Conservation (phyloP, 768 basidiomycete genomes). For the Rhodotorula sphaerocarpa region DNA sequence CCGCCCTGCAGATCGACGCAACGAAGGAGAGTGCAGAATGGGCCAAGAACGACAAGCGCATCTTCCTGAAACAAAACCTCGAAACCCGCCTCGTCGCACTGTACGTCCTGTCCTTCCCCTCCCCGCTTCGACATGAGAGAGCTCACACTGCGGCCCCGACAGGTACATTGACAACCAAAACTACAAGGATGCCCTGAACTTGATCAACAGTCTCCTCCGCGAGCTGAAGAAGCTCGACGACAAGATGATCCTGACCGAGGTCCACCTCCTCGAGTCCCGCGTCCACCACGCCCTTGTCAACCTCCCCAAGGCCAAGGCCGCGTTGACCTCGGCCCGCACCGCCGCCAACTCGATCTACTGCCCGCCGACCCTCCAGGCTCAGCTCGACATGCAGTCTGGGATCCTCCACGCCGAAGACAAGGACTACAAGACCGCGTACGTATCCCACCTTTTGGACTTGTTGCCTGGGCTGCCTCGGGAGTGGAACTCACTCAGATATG, state of each 20-base stretch:
- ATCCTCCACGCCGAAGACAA: slow-evolving; percentile 93
- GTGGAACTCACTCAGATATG: no score
- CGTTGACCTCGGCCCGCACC: slow-evolving; percentile 79
- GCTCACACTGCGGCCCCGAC: background rate
- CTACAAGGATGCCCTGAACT: slow-evolving; percentile 65
- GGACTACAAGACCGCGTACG: slow-evolving; percentile 78
- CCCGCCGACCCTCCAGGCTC: slow-evolving; percentile 58
- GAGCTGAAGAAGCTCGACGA: slow-evolving; percentile 91
- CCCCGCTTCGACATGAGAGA: no score
- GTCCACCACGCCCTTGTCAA: slow-evolving; percentile 86
- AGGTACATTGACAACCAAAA: slow-evolving; percentile 59
- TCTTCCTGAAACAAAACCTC: slow-evolving; percentile 88
- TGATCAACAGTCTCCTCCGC: slow-evolving; percentile 78
- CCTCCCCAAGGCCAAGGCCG: slow-evolving; percentile 83
- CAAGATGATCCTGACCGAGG: slow-evolving; percentile 95
- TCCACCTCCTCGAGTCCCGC: slow-evolving; percentile 84
- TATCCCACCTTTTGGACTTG: background rate
- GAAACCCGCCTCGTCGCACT: slow-evolving; percentile 78
- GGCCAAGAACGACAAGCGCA: slow-evolving; percentile 83
- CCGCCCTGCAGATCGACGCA: slow-evolving; percentile 70
- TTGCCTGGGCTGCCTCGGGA: no score
- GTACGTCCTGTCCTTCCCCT: slow-evolving; percentile 30
- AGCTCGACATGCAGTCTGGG: slow-evolving; percentile 62
- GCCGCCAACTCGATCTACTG: slow-evolving; percentile 96
- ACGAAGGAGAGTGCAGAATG: slow-evolving; percentile 83